A percentile compares a stretch with the other conserved stretches of the same genome.
Evolutionary conservation across 1,284 basidiomycete genomes (phyloP).

Genomic region (Phlebopus sp.): DNA sequence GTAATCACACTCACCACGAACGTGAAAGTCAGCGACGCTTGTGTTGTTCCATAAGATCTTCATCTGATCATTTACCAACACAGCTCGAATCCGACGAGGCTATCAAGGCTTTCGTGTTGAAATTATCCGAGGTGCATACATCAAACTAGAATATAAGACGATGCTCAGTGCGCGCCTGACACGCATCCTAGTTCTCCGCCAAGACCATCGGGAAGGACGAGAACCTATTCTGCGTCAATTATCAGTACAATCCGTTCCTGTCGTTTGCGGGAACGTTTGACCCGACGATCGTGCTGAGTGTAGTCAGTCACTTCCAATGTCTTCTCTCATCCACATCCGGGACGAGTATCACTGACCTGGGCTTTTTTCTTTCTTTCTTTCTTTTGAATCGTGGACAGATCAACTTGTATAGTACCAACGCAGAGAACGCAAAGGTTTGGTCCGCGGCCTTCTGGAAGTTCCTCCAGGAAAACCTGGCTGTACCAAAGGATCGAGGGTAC

Average conservation of each 20-base stretch:
- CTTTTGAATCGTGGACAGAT: slow-evolving; percentile 33
- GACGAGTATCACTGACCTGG: no score
- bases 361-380: no score
- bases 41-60: no score
- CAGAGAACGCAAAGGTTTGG: slow-evolving; percentile 48
- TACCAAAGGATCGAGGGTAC: slow-evolving; percentile 55
- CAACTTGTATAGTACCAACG: slow-evolving; percentile 54
- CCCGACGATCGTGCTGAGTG: slow-evolving; percentile 54
- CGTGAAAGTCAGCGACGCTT: slow-evolving; percentile 9
- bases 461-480: slow-evolving; percentile 50
- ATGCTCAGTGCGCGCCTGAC: not conserved
- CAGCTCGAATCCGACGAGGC: slow-evolving; percentile 19
- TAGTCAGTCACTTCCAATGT: slow-evolving; percentile 41
- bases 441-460: slow-evolving; percentile 53
- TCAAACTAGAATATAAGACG: not conserved
- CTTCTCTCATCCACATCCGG: not conserved
- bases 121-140: slow-evolving; percentile 46
- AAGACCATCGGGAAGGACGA: slow-evolving; percentile 52
- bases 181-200: slow-evolving; percentile 35
- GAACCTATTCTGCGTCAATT: slow-evolving; percentile 47
- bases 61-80: not conserved
- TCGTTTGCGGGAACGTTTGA: slow-evolving; percentile 61
- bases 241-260: slow-evolving; percentile 55
- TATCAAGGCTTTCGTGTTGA: slow-evolving; percentile 48
- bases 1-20: slow-evolving; percentile 19